Conservation (phyloP, 1,284 basidiomycete genomes). For the Ustilago nuda region DNA sequence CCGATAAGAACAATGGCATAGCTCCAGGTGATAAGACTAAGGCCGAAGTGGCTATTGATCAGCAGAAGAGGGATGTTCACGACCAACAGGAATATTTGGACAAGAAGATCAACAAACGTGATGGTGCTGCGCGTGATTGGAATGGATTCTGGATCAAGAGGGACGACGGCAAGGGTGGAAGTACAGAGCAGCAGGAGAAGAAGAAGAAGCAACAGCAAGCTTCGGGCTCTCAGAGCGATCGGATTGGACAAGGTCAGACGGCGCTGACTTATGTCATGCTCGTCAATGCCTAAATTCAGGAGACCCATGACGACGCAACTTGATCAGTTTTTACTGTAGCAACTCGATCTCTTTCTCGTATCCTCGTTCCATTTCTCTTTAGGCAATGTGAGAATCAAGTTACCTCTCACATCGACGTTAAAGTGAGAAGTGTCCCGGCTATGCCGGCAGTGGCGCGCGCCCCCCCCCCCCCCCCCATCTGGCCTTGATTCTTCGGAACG, state of each 20-base stretch:
- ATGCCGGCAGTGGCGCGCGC: background rate
- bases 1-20: background rate
- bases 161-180: background rate
- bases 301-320: conserved; percentile 10
- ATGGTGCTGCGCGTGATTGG: background rate
- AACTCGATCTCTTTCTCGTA: background rate
- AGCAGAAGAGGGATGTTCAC: background rate
- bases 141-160: background rate
- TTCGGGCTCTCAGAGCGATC: background rate
- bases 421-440: too few species aligned
- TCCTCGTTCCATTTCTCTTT: background rate
- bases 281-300: conserved; percentile 1
- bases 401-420: background rate
- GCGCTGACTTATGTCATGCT: conserved; percentile 24
- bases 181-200: background rate
- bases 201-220: background rate
- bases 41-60: background rate
- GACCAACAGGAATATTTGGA: background rate
- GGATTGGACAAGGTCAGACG: background rate
- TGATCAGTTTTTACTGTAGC: background rate
- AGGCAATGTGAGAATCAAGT: background rate
- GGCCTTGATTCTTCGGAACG: background rate
- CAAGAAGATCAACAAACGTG: background rate
- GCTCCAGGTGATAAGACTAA: background rate
- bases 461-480: too few species aligned